Percentiles rank a stretch among this genome's conserved stretches.
These are phyloP conservation scores for Venturia effusa DNA, from an alignment of 2,329 filamentous ascomycete genomes.

Conservation along the genomic window DNA sequence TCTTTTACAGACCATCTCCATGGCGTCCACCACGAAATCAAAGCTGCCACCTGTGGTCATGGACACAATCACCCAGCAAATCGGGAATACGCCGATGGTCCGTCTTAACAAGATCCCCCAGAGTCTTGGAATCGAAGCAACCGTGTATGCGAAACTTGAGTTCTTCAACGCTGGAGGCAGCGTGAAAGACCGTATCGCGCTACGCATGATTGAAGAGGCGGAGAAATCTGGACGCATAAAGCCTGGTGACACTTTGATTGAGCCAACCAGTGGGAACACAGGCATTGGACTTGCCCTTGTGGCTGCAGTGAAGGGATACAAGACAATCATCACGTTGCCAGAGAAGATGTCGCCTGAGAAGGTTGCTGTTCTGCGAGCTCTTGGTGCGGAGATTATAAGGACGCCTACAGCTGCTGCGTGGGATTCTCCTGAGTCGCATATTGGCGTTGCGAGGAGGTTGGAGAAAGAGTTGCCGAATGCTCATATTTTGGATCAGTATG, in stretches of 20 bases:
- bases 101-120: constrained; percentile 87
- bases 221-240: constrained; percentile 88
- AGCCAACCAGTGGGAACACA: constrained; percentile 96
- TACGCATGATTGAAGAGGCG: constrained; percentile 95
- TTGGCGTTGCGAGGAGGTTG: constrained; percentile 80
- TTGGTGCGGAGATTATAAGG: constrained; percentile 94
- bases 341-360: constrained; percentile 99
- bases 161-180: constrained; percentile 90
- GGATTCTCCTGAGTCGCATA: constrained; percentile 92
- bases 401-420: constrained; percentile 93
- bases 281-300: constrained; percentile 93
- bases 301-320: constrained; percentile 92
- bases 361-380: constrained; percentile 83
- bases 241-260: constrained; percentile 92
- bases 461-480: constrained; percentile 95
- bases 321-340: constrained; percentile 94
- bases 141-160: constrained; percentile 85
- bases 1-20: background rate
- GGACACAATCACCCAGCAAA: constrained; percentile 69
- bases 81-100: constrained; percentile 93
- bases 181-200: constrained; percentile 88
- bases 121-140: constrained; percentile 77
- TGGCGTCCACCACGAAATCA: constrained; percentile 12
- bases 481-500: constrained; percentile 94
- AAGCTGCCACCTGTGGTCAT: constrained; percentile 13